phyloP scores from a whole-genome alignment of 768 basidiomycete species.

The Candolleomyces efflorescens region DNA sequence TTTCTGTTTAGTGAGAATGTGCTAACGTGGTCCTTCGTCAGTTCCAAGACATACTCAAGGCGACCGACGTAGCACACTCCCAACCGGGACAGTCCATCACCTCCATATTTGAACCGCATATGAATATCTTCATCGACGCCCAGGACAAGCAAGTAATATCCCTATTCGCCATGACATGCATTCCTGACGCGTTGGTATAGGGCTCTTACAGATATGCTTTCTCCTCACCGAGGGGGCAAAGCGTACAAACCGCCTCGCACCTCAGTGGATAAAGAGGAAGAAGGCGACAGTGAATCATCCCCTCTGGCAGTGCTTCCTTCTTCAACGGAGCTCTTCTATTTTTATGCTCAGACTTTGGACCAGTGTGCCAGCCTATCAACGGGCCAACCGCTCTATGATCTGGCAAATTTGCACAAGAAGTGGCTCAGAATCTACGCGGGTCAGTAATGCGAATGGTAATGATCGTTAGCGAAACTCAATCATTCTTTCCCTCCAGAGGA shows the following conservation, averaged over 20 bases:
- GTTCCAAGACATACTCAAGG: constrained; percentile 63
- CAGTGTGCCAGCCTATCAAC: constrained; percentile 90
- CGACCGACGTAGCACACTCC: constrained; percentile 44
- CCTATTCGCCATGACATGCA: neutral
- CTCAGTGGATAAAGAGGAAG: constrained; percentile 57
- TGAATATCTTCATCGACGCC: constrained; percentile 91
- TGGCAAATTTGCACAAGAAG: constrained; percentile 82
- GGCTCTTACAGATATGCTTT: constrained; percentile 86
- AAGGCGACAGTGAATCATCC: constrained; percentile 39
- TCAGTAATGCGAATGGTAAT: constrained; percentile 34
- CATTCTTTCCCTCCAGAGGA: constrained; percentile 59
- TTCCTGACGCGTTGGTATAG: constrained; percentile 33
- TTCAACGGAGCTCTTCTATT: constrained; percentile 95
- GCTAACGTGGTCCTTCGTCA: constrained; percentile 19
- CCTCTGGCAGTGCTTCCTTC: constrained; percentile 78
- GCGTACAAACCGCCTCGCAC: constrained; percentile 43
- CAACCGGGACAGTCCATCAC: constrained; percentile 69
- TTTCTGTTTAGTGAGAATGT: constrained; percentile 27
- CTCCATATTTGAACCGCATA: constrained; percentile 88
- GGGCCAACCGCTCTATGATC: constrained; percentile 76
- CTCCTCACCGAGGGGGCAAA: constrained; percentile 62
- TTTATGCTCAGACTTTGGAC: constrained; percentile 93
- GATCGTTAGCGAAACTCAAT: neutral
- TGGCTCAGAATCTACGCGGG: constrained; percentile 95
- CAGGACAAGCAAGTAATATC: constrained; percentile 75